Percentiles rank a stretch among this genome's conserved stretches.
Conservation (phyloP, 306 rosid genomes). For the Quercus gilva region DNA sequence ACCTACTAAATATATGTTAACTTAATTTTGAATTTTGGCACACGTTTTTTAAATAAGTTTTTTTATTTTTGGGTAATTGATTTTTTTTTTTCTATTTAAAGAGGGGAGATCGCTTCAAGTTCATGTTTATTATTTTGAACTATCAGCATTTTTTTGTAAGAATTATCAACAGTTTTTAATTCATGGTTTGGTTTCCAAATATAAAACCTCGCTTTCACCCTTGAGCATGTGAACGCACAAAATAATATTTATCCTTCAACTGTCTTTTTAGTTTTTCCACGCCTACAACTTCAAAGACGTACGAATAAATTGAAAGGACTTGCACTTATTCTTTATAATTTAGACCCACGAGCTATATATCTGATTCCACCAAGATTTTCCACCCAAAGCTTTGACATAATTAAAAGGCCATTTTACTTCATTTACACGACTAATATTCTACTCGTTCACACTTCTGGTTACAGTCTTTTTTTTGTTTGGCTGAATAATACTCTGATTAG, state of each 20-base stretch:
- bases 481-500: neutral
- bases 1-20: no score
- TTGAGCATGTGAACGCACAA: neutral
- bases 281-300: neutral
- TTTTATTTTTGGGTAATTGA: no score
- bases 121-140: no score
- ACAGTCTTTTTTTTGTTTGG: no score
- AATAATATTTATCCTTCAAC: neutral
- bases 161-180: no score
- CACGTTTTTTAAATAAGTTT: no score
- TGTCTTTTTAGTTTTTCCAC: neutral
- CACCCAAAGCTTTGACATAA: neutral
- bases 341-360: neutral
- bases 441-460: neutral
- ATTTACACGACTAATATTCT: neutral
- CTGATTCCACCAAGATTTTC: neutral
- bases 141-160: no score
- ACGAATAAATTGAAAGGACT: neutral
- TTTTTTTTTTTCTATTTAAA: no score
- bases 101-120: no score
- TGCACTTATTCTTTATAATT: neutral
- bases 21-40: no score
- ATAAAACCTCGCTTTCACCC: no score
- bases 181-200: no score
- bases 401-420: neutral